Evolutionary conservation across 2,329 filamentous ascomycete genomes (phyloP), one percentile per base, ranked within the genome.

Genomic region (Monilinia fructigena): DNA sequence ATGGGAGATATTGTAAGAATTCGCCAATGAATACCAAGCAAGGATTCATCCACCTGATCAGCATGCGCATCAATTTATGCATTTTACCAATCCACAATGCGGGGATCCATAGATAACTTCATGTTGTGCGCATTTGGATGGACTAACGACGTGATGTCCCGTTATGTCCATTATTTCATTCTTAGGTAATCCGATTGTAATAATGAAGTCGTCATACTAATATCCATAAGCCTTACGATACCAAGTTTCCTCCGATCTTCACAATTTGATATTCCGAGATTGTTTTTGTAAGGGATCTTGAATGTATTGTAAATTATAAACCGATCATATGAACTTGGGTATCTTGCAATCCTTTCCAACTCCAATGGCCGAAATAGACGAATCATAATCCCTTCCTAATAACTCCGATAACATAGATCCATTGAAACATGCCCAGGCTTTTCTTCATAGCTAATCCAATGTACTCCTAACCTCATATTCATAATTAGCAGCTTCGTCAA

Each of bases 401-500:
- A 60, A 50, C 58, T 50, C 58, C 58, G 16, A 12, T 14, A 11
- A 11, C 31, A 60, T 50, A 20, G 6, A 42, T 28, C 31, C 28
- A 18, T 55, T 38, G n/a, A 23, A 50, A 40, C 35, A 62, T 53
- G 47, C 31, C 31, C 23, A 28, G 48, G 40, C 20, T 26, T 63
- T 68, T 54, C 8, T 23, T 16, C 14, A 52, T 69, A 65, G 69
- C 70, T 52, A 74, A 60, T 55, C 66, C 66, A n/a, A 66, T 68
- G 50, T 66, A 67, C 52, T 20, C 54, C 45, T 59, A 42, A 70
- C 67, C 58, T 75, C 72, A 12, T 72, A 70, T 20, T 73, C 70
- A 48, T 74, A 74, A 16, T 70, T 73, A 42, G 71, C 68, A 16
- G 73, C 67, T 28, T 70, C 58, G 53, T 74, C 70, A 28, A 73